These are phyloP conservation scores for Heliamphora exappendiculata DNA, from an alignment of 148 eudicot species.

Conservation along the genomic window DNA sequence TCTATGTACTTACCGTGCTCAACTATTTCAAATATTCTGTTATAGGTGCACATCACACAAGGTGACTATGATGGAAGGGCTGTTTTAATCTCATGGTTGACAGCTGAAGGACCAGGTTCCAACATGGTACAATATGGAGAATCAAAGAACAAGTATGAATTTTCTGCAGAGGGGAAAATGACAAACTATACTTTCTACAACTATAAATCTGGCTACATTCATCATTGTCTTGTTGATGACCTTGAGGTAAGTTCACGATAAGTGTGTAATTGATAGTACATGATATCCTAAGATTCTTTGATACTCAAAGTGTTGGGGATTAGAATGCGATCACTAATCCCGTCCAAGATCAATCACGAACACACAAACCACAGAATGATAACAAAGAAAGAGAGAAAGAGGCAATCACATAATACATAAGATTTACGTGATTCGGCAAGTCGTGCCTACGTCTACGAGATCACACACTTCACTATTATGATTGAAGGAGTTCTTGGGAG, in stretches of 20 bases:
- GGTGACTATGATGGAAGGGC: constrained; percentile 98
- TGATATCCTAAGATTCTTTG: too few species aligned
- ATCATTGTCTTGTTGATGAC: constrained; percentile 63
- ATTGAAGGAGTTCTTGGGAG: too few species aligned
- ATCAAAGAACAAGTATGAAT: constrained; percentile 50
- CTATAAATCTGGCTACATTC: constrained; percentile 80
- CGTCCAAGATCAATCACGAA: too few species aligned
- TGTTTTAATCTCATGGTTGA: constrained; percentile 85
- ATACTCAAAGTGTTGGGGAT: too few species aligned
- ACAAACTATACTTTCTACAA: constrained; percentile 74
- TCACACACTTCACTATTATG: too few species aligned
- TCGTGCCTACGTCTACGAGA: too few species aligned
- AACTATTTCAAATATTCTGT: not conserved
- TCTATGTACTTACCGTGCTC: not conserved
- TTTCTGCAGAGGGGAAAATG: constrained; percentile 54
- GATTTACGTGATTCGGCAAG: too few species aligned
- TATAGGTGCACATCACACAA: constrained; percentile 89
- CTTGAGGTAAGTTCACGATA: constrained; percentile 55
- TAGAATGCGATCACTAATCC: too few species aligned
- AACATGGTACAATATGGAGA: constrained; percentile 65
- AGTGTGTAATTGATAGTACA: not conserved
- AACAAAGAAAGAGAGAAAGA: too few species aligned
- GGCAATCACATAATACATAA: too few species aligned
- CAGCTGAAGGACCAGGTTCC: constrained; percentile 79
- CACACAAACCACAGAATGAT: too few species aligned